Evolutionary conservation across 2,329 filamentous ascomycete species (phyloP).

Genomic region (Allantophomopsis cytisporea): DNA sequence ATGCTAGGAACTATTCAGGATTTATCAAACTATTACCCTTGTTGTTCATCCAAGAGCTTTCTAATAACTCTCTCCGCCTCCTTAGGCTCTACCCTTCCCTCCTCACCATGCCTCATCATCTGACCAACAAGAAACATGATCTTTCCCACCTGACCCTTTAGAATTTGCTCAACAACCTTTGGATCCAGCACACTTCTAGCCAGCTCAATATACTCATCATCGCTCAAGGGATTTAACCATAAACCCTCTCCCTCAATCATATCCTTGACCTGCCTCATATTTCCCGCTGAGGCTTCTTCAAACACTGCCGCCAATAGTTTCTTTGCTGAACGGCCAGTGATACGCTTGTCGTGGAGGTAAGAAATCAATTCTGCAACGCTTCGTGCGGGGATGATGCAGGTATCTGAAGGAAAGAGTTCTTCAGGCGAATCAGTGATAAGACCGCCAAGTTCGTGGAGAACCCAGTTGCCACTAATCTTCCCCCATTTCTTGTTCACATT

Average conservation of each 20-base stretch:
- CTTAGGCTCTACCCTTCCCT: slow-evolving; percentile 47
- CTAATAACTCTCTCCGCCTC: slow-evolving; percentile 39
- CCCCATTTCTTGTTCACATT: slow-evolving; percentile 19
- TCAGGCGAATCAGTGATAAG: slow-evolving; percentile 35
- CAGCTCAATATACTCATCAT: slow-evolving; percentile 38
- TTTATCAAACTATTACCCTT: neutral
- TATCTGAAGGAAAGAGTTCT: slow-evolving; percentile 8
- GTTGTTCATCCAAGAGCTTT: slow-evolving; percentile 24
- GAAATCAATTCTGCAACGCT: slow-evolving; percentile 28
- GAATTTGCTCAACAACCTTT: slow-evolving; percentile 43
- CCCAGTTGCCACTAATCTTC: slow-evolving; percentile 46
- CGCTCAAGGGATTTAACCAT: slow-evolving; percentile 36
- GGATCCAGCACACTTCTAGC: slow-evolving; percentile 40
- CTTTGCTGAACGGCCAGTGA: slow-evolving; percentile 45
- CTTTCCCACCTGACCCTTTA: slow-evolving; percentile 49
- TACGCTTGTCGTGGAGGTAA: slow-evolving; percentile 25
- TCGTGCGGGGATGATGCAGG: slow-evolving; percentile 7
- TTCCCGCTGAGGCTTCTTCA: slow-evolving; percentile 21
- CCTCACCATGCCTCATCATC: slow-evolving; percentile 47
- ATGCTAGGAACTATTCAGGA: no score
- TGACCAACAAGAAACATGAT: slow-evolving; percentile 55
- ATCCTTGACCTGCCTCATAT: slow-evolving; percentile 24
- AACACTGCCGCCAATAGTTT: slow-evolving; percentile 41
- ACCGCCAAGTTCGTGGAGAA: slow-evolving; percentile 63
- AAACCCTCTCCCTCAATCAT: slow-evolving; percentile 44